Conservation (phyloP, 257 asterid genomes). For the Solanum corneliomulleri region DNA sequence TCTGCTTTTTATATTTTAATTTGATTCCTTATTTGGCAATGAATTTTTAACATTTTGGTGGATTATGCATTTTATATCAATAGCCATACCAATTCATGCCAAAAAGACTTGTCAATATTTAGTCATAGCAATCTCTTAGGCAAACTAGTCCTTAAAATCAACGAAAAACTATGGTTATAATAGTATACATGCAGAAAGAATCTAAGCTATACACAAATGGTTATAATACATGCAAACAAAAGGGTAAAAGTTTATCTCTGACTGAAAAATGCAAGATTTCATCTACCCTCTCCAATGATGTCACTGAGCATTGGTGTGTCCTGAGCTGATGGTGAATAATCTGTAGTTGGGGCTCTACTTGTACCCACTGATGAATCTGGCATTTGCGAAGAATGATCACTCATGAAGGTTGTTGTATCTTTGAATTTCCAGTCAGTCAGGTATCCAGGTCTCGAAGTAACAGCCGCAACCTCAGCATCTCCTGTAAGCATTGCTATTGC, state of each 20-base stretch:
- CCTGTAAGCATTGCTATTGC: conserved; percentile 64
- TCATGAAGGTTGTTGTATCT: conserved; percentile 24
- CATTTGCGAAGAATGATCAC: not conserved
- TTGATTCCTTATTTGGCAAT: not conserved
- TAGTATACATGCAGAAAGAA: too few relatives aligned
- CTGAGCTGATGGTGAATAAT: conserved; percentile 15
- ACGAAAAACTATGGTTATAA: too few relatives aligned
- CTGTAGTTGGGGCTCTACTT: not conserved
- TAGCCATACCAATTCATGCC: not conserved
- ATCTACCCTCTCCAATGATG: conserved; percentile 40
- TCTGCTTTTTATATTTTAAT: conserved; percentile 10
- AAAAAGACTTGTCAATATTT: not conserved
- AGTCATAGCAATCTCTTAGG: too few relatives aligned
- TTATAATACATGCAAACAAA: not conserved
- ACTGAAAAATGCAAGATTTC: not conserved
- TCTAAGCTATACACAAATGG: too few relatives aligned
- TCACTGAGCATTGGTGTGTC: conserved; percentile 29
- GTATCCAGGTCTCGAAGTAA: conserved; percentile 44
- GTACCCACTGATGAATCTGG: conserved; percentile 5
- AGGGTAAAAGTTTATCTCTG: not conserved
- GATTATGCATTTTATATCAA: not conserved
- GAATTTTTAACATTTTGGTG: not conserved
- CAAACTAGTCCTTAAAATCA: too few relatives aligned
- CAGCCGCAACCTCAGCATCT: conserved; percentile 37
- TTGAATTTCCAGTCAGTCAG: conserved; percentile 46